A percentile compares a stretch with the other conserved stretches of the same genome.
Conservation (phyloP, 371 early-diverging fungal species). For the Mucor irregularis region DNA sequence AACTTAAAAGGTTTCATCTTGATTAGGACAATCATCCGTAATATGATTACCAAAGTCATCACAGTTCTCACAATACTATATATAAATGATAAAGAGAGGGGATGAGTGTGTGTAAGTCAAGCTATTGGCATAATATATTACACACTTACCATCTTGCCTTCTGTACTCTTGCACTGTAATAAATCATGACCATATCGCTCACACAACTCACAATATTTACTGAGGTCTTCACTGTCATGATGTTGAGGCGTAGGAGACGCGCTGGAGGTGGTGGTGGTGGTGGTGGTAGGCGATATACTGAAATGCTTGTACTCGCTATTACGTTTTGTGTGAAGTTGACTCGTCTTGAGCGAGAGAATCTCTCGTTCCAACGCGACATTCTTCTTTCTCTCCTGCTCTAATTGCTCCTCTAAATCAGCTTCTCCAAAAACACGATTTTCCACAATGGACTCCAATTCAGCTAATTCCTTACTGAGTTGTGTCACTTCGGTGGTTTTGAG, state of each 20-base stretch:
- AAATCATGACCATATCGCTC: slow-evolving; percentile 60
- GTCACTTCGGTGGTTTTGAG: slow-evolving; percentile 57
- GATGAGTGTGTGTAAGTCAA: not conserved
- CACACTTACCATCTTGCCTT: slow-evolving; percentile 8
- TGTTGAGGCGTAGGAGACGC: not conserved
- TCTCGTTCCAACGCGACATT: slow-evolving; percentile 47
- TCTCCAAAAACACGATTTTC: slow-evolving; percentile 74
- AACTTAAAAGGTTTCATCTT: slow-evolving; percentile 58
- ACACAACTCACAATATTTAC: slow-evolving; percentile 58
- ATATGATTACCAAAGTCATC: slow-evolving; percentile 62
- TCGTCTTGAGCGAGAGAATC: slow-evolving; percentile 33
- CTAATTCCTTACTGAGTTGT: slow-evolving; percentile 64
- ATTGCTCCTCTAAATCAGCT: slow-evolving; percentile 64
- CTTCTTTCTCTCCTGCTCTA: slow-evolving; percentile 46
- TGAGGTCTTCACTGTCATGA: not conserved
- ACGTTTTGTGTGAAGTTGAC: no score
- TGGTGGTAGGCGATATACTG: slow-evolving; percentile 2
- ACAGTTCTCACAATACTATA: slow-evolving; percentile 72
- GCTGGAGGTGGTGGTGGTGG: not conserved
- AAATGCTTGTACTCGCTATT: not conserved
- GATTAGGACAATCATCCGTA: slow-evolving; percentile 70
- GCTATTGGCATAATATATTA: no score
- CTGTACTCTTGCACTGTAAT: slow-evolving; percentile 41
- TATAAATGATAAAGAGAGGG: not conserved
- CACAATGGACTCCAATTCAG: slow-evolving; percentile 67